A percentile compares a stretch with the other conserved stretches of the same genome.
These are phyloP conservation scores for Salvia sclarea DNA, from an alignment of 305 asterid genomes.

Conservation along the genomic window DNA sequence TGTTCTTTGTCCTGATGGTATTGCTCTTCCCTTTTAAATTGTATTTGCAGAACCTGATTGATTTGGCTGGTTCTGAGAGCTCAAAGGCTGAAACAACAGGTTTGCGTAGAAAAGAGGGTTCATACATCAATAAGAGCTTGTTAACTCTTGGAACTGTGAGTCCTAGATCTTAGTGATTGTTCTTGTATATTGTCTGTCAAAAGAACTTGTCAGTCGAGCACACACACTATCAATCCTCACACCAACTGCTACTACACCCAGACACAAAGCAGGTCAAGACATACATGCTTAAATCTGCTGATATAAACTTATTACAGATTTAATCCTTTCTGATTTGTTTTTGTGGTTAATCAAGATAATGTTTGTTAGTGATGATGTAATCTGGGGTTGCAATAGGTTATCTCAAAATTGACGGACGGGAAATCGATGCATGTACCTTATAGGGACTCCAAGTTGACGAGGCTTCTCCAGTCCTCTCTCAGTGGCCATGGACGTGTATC, in stretches of 20 bases:
- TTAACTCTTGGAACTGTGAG: constrained; percentile 99
- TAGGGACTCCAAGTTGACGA: constrained; percentile 97
- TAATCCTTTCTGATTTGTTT: constrained; percentile 19
- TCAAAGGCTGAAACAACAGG: constrained; percentile 95
- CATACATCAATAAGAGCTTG: constrained; percentile 95
- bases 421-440: constrained; percentile 87
- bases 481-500: constrained; percentile 99
- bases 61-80: constrained; percentile 99
- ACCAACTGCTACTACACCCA: constrained; percentile 3
- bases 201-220: constrained; percentile 11
- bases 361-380: constrained; percentile 33
- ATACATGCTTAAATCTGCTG: constrained; percentile 15
- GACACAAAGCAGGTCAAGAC: constrained; percentile 10
- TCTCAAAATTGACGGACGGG: constrained; percentile 90
- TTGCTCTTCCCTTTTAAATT: constrained; percentile 24
- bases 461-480: constrained; percentile 97
- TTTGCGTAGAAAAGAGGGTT: constrained; percentile 92
- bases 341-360: constrained; percentile 13
- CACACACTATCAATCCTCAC: constrained; percentile 5
- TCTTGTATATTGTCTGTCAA: constrained; percentile 40
- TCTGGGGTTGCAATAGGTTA: constrained; percentile 62
- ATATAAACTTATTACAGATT: constrained; percentile 18
- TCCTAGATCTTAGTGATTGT: constrained; percentile 40
- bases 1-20: constrained; percentile 29
- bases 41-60: constrained; percentile 92